Evolutionary conservation across 345 rosid species (phyloP), one percentile per base, ranked within the genome.

Genomic region (Aegle marmelos): DNA sequence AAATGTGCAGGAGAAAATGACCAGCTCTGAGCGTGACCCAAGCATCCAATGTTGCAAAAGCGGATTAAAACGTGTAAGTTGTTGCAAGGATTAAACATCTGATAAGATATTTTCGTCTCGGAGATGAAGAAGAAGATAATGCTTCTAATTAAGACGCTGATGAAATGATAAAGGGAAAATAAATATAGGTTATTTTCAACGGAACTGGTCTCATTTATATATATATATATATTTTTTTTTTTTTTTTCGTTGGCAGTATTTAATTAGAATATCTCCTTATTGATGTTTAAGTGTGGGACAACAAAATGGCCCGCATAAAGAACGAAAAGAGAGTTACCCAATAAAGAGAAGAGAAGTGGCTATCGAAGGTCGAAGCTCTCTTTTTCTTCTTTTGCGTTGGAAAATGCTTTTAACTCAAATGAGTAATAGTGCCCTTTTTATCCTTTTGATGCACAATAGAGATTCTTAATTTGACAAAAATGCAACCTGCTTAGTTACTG

Each of bases 381-480:
- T 56, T 77, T 71, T 10, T 72, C 68, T 50, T 31, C 78, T 78
- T 78, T 69, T 30, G 64, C 21, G 56, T 24, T 72, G 69, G 68
- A 61, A 36, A 73, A 60, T 27, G 77, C 77, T 74, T 61, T 74
- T 28, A 17, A 28, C 22, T 14, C 41, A 19, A 76, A 84, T 79
- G 76, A 81, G 76, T 76, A 76, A 34, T 16, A 16, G n/a, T 53
- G 13, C 13, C 17, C 50, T 76, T 69, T 73, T 75, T 69, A 79
- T 82, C 65, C 79, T 76, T 74, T 79, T 77, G 28, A 79, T 79
- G 85, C 80, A 53, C n/a, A 31, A 13, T 16, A 13, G 50, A 13
- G 50, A 45, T 45, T 45, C 50, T 45, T 31, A 21, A 39, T 71
- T 56, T 33, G 58, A 61, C 27, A 41, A 9, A 61, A n/a, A 41